Conservation (phyloP, 805 yeast genomes). For the Candida sithepensis region DNA sequence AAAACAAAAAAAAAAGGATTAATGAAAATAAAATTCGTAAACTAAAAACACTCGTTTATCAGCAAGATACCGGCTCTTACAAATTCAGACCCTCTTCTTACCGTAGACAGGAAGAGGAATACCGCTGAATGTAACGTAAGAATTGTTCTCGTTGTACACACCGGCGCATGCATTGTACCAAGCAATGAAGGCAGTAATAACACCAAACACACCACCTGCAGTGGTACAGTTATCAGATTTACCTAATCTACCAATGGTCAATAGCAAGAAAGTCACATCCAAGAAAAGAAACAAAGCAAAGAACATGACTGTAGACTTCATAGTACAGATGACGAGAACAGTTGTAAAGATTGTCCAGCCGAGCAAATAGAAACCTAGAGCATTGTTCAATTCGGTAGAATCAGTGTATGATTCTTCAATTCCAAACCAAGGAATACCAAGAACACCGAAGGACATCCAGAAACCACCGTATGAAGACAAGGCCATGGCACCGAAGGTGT, state of each 20-base stretch:
- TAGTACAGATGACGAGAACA: conserved; percentile 52
- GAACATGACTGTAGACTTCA: conserved; percentile 52
- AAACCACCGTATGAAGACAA: conserved; percentile 64
- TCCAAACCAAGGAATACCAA: conserved; percentile 55
- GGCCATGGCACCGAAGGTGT: conserved; percentile 72
- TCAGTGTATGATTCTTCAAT: conserved; percentile 47
- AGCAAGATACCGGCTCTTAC: not conserved
- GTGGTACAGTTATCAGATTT: conserved; percentile 34
- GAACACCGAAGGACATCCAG: conserved; percentile 74
- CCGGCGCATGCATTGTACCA: conserved; percentile 76
- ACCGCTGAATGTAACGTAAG: conserved; percentile 44
- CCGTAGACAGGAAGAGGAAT: conserved; percentile 30
- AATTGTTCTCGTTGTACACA: conserved; percentile 59
- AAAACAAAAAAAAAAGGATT: not conserved
- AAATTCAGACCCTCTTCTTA: conserved; percentile 3
- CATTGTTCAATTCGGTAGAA: conserved; percentile 43
- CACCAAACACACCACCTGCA: conserved; percentile 67
- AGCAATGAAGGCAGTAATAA: conserved; percentile 56
- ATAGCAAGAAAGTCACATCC: conserved; percentile 50
- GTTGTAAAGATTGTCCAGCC: conserved; percentile 68
- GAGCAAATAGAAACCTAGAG: conserved; percentile 53
- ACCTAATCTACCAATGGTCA: conserved; percentile 51
- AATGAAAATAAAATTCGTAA: not conserved
- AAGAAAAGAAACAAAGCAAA: conserved; percentile 51
- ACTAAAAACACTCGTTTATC: not conserved